These are phyloP conservation scores for Mycena citricolor DNA, from an alignment of 1,284 basidiomycete genomes.

Conservation along the genomic window DNA sequence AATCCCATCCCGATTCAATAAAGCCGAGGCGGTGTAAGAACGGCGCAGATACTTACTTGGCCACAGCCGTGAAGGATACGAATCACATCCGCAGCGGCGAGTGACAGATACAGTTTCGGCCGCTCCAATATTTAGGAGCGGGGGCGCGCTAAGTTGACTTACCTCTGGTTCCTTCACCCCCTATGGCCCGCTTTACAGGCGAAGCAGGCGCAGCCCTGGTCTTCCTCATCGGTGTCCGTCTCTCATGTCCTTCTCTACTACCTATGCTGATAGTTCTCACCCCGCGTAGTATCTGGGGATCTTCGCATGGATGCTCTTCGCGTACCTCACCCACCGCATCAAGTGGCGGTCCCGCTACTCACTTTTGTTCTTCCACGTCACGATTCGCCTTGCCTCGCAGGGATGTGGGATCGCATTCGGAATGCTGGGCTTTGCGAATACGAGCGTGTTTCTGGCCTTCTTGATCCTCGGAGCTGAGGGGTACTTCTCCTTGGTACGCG, in stretches of 20 bases:
- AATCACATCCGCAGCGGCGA: too few relatives aligned
- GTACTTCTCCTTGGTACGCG: slow-evolving; percentile 29
- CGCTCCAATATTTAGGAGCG: too few relatives aligned
- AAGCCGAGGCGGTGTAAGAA: too few relatives aligned
- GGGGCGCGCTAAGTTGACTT: too few relatives aligned
- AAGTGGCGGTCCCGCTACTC: slow-evolving; percentile 39
- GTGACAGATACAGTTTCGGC: too few relatives aligned
- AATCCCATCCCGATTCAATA: too few relatives aligned
- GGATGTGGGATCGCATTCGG: slow-evolving; percentile 28
- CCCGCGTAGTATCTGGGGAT: slow-evolving; percentile 28
- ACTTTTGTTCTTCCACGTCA: slow-evolving; percentile 33
- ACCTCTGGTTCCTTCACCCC: too few relatives aligned
- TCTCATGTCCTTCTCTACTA: background rate
- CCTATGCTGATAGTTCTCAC: too few relatives aligned
- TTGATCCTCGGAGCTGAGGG: slow-evolving; percentile 34
- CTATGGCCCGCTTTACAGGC: slow-evolving; percentile 13
- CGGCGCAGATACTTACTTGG: too few relatives aligned
- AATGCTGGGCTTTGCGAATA: slow-evolving; percentile 35
- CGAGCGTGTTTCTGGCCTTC: slow-evolving; percentile 39
- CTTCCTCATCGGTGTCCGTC: slow-evolving; percentile 18
- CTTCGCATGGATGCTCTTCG: slow-evolving; percentile 29
- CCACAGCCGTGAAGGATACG: too few relatives aligned
- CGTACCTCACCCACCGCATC: slow-evolving; percentile 41
- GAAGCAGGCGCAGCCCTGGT: slow-evolving; percentile 21
- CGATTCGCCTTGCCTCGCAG: slow-evolving; percentile 34